Conservation (phyloP, 129 eudicot genomes). For the Chrysanthemum lavandulifolium region DNA sequence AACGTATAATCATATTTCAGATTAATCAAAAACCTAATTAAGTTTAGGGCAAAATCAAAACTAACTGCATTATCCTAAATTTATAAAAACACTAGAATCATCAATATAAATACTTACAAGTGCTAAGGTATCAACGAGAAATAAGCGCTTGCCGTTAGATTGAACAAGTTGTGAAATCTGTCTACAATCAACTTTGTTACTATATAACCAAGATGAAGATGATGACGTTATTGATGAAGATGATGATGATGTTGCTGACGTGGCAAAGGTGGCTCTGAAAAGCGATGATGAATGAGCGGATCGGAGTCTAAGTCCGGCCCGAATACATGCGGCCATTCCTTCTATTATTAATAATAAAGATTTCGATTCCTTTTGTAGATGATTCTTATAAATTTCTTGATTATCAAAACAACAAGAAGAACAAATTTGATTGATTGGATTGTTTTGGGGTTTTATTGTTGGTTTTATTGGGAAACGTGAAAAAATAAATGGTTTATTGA, state of each 20-base stretch:
- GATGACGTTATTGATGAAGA: conserved; percentile 11
- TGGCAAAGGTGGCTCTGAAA: conserved; percentile 11
- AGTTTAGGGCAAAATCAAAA: too few species aligned
- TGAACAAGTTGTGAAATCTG: conserved; percentile 57
- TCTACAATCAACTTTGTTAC: conserved; percentile 13
- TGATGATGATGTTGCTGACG: conserved; percentile 17
- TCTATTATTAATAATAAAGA: too few species aligned
- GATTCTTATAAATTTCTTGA: too few species aligned
- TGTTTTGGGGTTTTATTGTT: too few species aligned
- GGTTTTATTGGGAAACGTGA: conserved; percentile 29
- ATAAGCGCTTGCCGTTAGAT: conserved; percentile 65
- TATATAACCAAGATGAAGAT: conserved; percentile 5
- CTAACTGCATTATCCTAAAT: too few species aligned
- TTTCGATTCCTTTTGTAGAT: too few species aligned
- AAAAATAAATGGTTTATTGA: not conserved
- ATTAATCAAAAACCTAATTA: too few species aligned
- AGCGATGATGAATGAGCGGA: conserved; percentile 27
- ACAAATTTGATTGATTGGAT: conserved; percentile 14
- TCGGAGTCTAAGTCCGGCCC: conserved; percentile 40
- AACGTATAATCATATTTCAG: too few species aligned
- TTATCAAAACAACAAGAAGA: too few species aligned
- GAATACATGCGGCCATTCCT: conserved; percentile 66
- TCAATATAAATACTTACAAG: conserved; percentile 45
- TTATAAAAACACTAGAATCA: too few species aligned
- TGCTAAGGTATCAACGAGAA: conserved; percentile 88